These are phyloP conservation scores for Scenedesmus sp. DNA, from an alignment of 163 green algal species.

Conservation along the genomic window DNA sequence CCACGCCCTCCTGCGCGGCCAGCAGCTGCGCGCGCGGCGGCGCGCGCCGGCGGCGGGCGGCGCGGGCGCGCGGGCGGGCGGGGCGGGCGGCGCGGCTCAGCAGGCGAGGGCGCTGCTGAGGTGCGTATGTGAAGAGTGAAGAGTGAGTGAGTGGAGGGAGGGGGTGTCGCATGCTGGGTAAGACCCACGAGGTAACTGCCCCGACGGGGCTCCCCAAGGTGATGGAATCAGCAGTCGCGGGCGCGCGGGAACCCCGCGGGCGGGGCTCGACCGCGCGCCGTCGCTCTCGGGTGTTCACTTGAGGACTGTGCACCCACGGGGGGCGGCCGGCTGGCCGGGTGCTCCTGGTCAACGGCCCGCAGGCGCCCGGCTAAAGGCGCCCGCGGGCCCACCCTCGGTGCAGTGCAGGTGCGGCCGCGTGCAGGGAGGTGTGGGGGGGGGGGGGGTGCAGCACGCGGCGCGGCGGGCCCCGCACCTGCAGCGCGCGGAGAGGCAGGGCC, in stretches of 20 bases:
- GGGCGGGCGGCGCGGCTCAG: not conserved
- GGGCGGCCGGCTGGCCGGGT: slow-evolving; percentile 7
- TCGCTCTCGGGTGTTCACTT: slow-evolving; percentile 66
- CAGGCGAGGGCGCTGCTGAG: not conserved
- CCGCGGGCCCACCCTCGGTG: slow-evolving; percentile 29
- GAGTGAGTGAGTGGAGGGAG: no score
- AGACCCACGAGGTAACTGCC: slow-evolving; percentile 76
- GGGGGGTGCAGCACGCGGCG: not conserved
- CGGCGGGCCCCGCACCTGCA: slow-evolving; percentile 50
- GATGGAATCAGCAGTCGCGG: slow-evolving; percentile 79
- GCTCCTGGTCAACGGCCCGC: slow-evolving; percentile 16
- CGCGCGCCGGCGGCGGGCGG: not conserved
- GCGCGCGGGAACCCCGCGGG: slow-evolving; percentile 32
- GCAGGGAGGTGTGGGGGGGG: no score
- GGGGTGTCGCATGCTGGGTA: slow-evolving; percentile 76
- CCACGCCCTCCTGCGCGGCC: not conserved
- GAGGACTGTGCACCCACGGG: slow-evolving; percentile 58
- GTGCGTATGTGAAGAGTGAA: not conserved
- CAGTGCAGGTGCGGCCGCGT: not conserved
- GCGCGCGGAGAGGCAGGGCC: slow-evolving; percentile 51
- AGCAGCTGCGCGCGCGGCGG: slow-evolving; percentile 12
- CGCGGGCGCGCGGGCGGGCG: not conserved
- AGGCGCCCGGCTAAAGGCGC: slow-evolving; percentile 43
- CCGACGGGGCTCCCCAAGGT: slow-evolving; percentile 76
- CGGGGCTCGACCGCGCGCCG: slow-evolving; percentile 41